These are phyloP conservation scores for Coniochaeta prunicola DNA, from an alignment of 2,329 filamentous ascomycete genomes.

Conservation along the genomic window DNA sequence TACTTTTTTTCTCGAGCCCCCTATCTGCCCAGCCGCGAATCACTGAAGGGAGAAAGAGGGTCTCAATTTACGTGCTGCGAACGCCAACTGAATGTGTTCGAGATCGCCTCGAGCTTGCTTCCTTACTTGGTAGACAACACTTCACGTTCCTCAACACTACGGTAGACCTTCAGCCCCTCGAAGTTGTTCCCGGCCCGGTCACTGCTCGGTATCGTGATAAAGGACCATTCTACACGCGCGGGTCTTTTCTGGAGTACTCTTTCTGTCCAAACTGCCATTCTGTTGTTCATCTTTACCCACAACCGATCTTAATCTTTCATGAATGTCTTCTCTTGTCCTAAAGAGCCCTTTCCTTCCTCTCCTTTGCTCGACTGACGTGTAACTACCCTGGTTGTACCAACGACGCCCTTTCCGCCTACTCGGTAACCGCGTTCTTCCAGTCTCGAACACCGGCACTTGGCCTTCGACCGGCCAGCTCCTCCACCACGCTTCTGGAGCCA, in stretches of 20 bases:
- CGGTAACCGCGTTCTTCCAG: slow-evolving; percentile 4
- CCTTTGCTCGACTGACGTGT: slow-evolving; percentile 3
- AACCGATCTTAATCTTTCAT: slow-evolving; percentile 10
- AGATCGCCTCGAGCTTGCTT: background rate
- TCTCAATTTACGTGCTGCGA: slow-evolving; percentile 2
- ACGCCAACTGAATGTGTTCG: background rate
- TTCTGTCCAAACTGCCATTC: background rate
- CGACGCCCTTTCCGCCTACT: slow-evolving; percentile 4
- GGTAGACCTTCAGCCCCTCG: background rate
- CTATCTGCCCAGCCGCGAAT: slow-evolving; percentile 11
- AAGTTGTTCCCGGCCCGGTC: background rate
- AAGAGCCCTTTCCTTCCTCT: background rate
- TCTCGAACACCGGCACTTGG: background rate
- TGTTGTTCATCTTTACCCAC: background rate
- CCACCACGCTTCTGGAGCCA: slow-evolving; percentile 1
- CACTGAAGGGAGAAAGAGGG: slow-evolving; percentile 4
- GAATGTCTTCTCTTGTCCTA: slow-evolving; percentile 15
- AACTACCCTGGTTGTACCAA: slow-evolving; percentile 4
- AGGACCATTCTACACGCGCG: background rate
- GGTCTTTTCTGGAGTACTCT: background rate
- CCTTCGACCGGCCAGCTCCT: slow-evolving; percentile 14
- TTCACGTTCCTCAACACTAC: background rate
- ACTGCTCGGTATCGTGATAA: background rate
- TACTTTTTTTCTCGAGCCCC: slow-evolving; percentile 15
- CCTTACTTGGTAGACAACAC: background rate